These are phyloP conservation scores for Aspergillus ochraceoroseus DNA, from an alignment of 2,329 filamentous ascomycete species.

Conservation along the genomic window DNA sequence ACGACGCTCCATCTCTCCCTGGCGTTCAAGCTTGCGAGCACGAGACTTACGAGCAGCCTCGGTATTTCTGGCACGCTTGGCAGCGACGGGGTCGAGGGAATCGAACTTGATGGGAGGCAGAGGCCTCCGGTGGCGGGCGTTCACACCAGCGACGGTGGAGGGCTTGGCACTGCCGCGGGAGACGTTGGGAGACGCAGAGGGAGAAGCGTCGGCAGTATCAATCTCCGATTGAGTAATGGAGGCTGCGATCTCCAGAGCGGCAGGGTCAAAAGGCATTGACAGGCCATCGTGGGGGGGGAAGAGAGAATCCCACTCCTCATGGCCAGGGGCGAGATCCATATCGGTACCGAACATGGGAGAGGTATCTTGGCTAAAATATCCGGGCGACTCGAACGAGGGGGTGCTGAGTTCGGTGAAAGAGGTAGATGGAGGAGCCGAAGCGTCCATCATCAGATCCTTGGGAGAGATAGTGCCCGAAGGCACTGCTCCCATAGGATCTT, in stretches of 20 bases:
- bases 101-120: conserved; percentile 75
- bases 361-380: conserved; percentile 63
- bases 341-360: conserved; percentile 68
- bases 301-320: conserved; percentile 66
- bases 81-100: conserved; percentile 65
- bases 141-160: conserved; percentile 66
- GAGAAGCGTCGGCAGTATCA: conserved; percentile 19
- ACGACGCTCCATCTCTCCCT: conserved; percentile 68
- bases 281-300: conserved; percentile 32
- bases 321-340: conserved; percentile 50
- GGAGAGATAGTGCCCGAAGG: conserved; percentile 68
- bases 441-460: conserved; percentile 68
- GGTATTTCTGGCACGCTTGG: conserved; percentile 92
- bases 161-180: conserved; percentile 53
- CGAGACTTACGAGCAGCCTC: conserved; percentile 90
- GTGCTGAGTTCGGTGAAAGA: conserved; percentile 81
- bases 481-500: conserved; percentile 38
- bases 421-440: conserved; percentile 75
- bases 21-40: conserved; percentile 72
- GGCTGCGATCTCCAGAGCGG: conserved; percentile 33
- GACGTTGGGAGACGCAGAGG: conserved; percentile 36
- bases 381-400: conserved; percentile 73
- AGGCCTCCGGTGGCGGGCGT: conserved; percentile 70
- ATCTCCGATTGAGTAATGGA: conserved; percentile 20
- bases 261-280: conserved; percentile 27